Base-by-base conservation (phyloP, 148 eudicot genomes). In the Simmondsia chinensis region DNA sequence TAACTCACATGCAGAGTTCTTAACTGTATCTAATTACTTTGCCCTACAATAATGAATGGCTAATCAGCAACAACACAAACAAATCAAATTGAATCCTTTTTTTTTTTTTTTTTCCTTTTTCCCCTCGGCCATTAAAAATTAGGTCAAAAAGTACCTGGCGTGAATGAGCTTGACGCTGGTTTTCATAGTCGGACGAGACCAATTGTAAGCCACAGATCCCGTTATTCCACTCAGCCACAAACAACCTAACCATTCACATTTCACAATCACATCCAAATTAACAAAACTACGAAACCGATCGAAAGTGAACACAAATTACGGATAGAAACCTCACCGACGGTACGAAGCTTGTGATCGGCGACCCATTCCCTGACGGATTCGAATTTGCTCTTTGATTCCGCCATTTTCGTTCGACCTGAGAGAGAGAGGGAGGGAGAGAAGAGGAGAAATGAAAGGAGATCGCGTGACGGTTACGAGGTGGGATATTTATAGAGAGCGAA, bases 101-200 rank as follows among this genome's bases (percentile, higher is more conserved):
- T n/a, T n/a, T n/a, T n/a, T n/a, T n/a, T n/a, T n/a, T n/a, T n/a
- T n/a, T n/a, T n/a, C n/a, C n/a, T n/a, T n/a, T n/a, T n/a, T n/a
- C n/a, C n/a, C n/a, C n/a, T n/a, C n/a, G n/a, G n/a, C n/a, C n/a
- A 21, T 2, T 2, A 32, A 20, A 30, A 9, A n/a, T 4, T 29
- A 4, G 1, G 2, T 2, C 20, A 51, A 5, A 5, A 7, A 10
- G 14, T 64, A 83, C 94, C 94, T 83, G 23, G 88, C 94, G 22
- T 83, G 94, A 44, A 83, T 83, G 43, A 83, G 62, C 57, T 62
- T 66, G 41, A 83, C 94, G 57, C 94, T 83, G 50, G 94, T 80
- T 59, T 83, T 80, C 94, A 83, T 83, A 45, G 70, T 68, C 6
- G 94, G 88, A 18, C 79, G 84, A 63, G 94, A 80, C 94, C 94